Evolutionary conservation across 441 rosid species (phyloP).

Genomic region (Euphorbia celastroides): DNA sequence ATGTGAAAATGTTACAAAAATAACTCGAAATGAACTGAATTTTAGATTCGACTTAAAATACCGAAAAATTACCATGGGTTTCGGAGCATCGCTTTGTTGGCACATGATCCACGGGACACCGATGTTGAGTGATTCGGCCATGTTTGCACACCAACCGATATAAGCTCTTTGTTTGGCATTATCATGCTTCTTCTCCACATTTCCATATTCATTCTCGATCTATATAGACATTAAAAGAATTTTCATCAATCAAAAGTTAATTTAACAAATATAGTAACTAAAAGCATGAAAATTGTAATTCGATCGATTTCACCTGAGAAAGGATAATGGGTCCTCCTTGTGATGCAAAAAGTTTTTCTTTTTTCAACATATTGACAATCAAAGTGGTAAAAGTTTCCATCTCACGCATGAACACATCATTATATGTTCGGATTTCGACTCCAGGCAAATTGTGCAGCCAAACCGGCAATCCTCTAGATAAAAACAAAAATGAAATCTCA

Average conservation of each 20-base stretch:
- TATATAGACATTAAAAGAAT: no score
- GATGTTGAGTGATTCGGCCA: conserved; percentile 43
- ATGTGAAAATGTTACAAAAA: no score
- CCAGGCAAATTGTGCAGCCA: conserved; percentile 54
- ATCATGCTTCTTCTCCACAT: conserved; percentile 39
- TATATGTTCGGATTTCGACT: conserved; percentile 36
- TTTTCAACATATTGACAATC: conserved; percentile 49
- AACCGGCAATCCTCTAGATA: conserved; percentile 46
- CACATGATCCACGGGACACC: conserved; percentile 91
- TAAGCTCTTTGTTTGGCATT: conserved; percentile 36
- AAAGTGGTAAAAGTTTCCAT: conserved; percentile 41
- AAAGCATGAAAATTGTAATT: neutral
- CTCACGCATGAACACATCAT: conserved; percentile 42
- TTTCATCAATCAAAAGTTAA: neutral
- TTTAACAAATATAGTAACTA: neutral
- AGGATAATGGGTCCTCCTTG: conserved; percentile 73
- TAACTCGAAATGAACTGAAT: neutral
- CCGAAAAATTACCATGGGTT: conserved; percentile 37
- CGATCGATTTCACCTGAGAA: conserved; percentile 44
- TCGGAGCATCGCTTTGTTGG: conserved; percentile 56
- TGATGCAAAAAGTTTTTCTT: conserved; percentile 55
- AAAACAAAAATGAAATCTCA: neutral
- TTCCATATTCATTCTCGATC: conserved; percentile 81
- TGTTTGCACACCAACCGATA: conserved; percentile 51
- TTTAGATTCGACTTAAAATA: no score